Evolutionary conservation across 1,139 yeast species (phyloP).

Genomic region (Geotrichum candidum): DNA sequence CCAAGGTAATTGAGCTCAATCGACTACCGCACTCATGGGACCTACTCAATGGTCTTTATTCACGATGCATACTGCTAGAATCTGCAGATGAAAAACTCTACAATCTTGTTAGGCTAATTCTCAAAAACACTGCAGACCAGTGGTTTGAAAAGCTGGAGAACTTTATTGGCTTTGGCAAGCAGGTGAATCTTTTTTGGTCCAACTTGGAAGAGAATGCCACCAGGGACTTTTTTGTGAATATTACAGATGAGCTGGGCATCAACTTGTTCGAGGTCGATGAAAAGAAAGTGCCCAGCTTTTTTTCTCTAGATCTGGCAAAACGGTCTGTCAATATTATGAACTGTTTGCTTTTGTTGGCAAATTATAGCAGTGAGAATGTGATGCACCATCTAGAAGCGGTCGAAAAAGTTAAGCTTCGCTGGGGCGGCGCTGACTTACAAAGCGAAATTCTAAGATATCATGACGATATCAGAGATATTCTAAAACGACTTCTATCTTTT

Average conservation of each 20-base stretch:
- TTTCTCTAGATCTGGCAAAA: conserved; percentile 11
- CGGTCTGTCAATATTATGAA: conserved; percentile 15
- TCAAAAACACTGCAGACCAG: conserved; percentile 24
- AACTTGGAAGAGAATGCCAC: conserved; percentile 8
- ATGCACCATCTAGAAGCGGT: conserved; percentile 11
- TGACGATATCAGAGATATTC: neutral
- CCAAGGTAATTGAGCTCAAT: conserved; percentile 22
- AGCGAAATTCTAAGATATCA: conserved; percentile 1
- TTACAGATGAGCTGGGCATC: conserved; percentile 7
- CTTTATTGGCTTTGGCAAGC: conserved; percentile 24
- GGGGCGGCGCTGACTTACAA: conserved; percentile 5
- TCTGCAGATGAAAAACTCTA: conserved; percentile 21
- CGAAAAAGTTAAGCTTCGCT: conserved; percentile 8
- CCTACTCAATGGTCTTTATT: conserved; percentile 28
- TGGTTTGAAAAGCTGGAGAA: conserved; percentile 25
- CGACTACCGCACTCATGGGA: conserved; percentile 26
- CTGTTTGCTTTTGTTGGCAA: conserved; percentile 14
- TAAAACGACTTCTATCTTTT: neutral
- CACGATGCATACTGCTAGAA: conserved; percentile 23
- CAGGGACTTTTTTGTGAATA: conserved; percentile 10
- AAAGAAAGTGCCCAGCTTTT: conserved; percentile 16
- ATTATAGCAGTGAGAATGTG: conserved; percentile 13
- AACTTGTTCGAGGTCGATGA: conserved; percentile 11
- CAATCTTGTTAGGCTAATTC: conserved; percentile 22
- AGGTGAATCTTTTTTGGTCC: conserved; percentile 7